These are phyloP conservation scores for Fusarium praegraminearum DNA, from an alignment of 2,329 filamentous ascomycete species.

Conservation along the genomic window DNA sequence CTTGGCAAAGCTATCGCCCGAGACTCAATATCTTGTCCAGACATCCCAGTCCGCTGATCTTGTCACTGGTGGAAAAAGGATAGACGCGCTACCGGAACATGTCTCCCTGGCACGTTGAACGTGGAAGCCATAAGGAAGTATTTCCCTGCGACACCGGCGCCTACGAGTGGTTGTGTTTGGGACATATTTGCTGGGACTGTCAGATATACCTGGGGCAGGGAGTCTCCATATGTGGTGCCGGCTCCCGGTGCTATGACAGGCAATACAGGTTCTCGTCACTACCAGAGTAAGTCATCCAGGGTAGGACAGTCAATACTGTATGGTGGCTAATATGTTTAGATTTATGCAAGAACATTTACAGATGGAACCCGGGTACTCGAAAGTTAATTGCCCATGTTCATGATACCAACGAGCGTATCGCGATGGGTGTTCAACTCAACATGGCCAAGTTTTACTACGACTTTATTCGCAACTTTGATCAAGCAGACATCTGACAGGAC, in stretches of 20 bases:
- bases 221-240: not conserved
- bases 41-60: constrained; percentile 71
- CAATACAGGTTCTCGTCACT: constrained; percentile 26
- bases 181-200: constrained; percentile 21
- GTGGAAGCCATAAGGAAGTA: not conserved
- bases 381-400: constrained; percentile 17
- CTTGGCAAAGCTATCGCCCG: too few species aligned
- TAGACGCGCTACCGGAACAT: constrained; percentile 74
- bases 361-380: constrained; percentile 6
- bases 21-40: constrained; percentile 62
- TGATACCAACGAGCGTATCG: constrained; percentile 19
- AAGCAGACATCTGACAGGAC: not conserved
- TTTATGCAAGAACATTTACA: constrained; percentile 11
- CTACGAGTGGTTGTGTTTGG: constrained; percentile 13
- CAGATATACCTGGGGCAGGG: not conserved
- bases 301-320: accelerated
- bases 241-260: constrained; percentile 28
- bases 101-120: constrained; percentile 53
- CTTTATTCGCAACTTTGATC: constrained; percentile 20
- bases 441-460: constrained; percentile 25
- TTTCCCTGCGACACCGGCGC: not conserved
- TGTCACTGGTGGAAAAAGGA: constrained; percentile 71
- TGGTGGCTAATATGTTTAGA: not conserved
- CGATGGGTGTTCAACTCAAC: constrained; percentile 20
- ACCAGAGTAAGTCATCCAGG: constrained; percentile 2